Percentiles rank a stretch among this genome's conserved stretches.
These are phyloP conservation scores for Fraxinus latifolia DNA, from an alignment of 305 asterid species.

Conservation along the genomic window DNA sequence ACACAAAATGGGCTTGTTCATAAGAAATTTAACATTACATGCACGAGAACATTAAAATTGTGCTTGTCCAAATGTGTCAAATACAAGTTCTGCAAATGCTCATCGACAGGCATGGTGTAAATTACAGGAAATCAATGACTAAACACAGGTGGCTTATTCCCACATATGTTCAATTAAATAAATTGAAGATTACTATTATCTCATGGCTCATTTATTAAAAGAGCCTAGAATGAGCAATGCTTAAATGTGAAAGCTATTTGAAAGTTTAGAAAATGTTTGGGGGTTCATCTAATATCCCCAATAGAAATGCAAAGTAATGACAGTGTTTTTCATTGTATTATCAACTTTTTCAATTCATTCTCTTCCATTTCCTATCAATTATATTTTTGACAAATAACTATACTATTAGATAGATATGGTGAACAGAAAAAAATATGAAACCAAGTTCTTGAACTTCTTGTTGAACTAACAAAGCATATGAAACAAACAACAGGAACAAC, in stretches of 20 bases:
- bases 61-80: not conserved
- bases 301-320: not conserved
- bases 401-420: not conserved
- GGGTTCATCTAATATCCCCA: not conserved
- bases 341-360: not conserved
- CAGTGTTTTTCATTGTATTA: not conserved
- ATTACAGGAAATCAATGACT: not conserved
- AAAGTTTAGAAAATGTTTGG: not conserved
- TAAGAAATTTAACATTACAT: not conserved
- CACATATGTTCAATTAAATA: not conserved
- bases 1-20: not conserved
- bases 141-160: not conserved
- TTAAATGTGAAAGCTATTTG: not conserved
- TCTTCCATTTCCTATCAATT: not conserved
- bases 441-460: not conserved
- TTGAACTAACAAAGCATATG: not conserved
- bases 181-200: not conserved
- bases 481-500: not conserved
- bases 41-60: not conserved
- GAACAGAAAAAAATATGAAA: not conserved
- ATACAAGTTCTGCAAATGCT: conserved; percentile 7
- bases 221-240: not conserved
- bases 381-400: not conserved
- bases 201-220: not conserved
- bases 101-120: not conserved